Percentiles rank a stretch among this genome's conserved stretches.
Conservation (phyloP, 1,284 basidiomycete species). For the Sanguinoderma infundibulare region DNA sequence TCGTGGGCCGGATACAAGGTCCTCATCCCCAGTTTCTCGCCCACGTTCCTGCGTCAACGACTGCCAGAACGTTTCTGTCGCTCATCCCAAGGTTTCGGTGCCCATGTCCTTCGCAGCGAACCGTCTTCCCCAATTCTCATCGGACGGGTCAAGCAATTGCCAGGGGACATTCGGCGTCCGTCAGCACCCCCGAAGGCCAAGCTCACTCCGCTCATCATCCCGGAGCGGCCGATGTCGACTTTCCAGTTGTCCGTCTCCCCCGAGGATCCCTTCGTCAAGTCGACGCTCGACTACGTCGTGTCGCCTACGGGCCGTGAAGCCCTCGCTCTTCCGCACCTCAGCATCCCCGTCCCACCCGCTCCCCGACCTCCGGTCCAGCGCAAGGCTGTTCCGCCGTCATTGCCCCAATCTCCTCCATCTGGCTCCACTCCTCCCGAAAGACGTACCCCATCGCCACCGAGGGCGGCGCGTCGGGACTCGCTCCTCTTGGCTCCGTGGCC, state of each 20-base stretch:
- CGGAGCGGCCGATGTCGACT: slow-evolving; percentile 26
- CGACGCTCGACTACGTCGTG: slow-evolving; percentile 50
- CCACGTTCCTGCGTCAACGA: slow-evolving; percentile 18
- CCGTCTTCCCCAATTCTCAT: slow-evolving; percentile 30
- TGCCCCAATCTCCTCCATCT: background rate
- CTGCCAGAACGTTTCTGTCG: slow-evolving; percentile 34
- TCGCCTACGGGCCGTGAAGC: slow-evolving; percentile 40
- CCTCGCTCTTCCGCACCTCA: slow-evolving; percentile 25
- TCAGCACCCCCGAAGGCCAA: slow-evolving; percentile 33
- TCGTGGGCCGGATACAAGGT: slow-evolving; percentile 33
- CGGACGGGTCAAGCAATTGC: slow-evolving; percentile 49
- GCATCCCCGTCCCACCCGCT: slow-evolving; percentile 11
- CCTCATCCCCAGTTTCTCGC: slow-evolving; percentile 29
- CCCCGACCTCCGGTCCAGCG: slow-evolving; percentile 4
- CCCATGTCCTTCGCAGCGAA: slow-evolving; percentile 18
- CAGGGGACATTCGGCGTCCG: slow-evolving; percentile 53
- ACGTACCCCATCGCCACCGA: slow-evolving; percentile 1
- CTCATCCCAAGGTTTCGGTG: slow-evolving; percentile 11
- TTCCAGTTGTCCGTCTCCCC: slow-evolving; percentile 33
- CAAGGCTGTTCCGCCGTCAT: background rate
- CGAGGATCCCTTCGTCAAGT: slow-evolving; percentile 51
- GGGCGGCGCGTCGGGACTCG: slow-evolving; percentile 18
- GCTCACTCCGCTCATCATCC: slow-evolving; percentile 26
- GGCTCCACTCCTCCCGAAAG: slow-evolving; percentile 1
- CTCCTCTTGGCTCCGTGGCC: slow-evolving; percentile 38